Base-by-base conservation (phyloP, 2,329 filamentous ascomycete species). In the Coniosporium tulheliwenetii region DNA sequence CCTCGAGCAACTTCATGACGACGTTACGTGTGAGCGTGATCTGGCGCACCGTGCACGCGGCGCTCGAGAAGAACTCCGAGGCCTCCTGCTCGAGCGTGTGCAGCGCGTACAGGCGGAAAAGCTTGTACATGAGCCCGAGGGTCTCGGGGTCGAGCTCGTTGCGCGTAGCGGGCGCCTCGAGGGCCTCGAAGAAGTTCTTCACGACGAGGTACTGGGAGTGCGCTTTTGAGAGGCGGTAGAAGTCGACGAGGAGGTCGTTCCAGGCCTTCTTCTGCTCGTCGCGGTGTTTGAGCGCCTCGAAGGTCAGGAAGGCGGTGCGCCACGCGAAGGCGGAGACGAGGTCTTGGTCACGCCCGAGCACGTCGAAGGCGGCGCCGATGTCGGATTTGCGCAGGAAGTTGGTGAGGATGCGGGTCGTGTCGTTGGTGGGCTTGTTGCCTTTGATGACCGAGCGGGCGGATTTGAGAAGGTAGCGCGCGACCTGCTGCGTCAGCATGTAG, bases 401-500 rank as follows among this genome's bases (percentile, higher is more conserved):
- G 41, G 69, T 64, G 31, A 86, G 71, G 51, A 85, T 80, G 30
- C 65, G 66, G 3, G 75, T 75, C 3, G 79, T 84, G 59, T 83
- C 79, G 53, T 84, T 83, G 48, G 69, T 67, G 37, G 78, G 63
- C 43, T 73, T 67, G 45, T 78, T 73, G 47, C 75, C 76, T 10
- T 70, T 65, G n/a, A 84, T 62, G 0, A 85, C 81, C 1, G 73
- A 69, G 35, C 81, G 77, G 0, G 80, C 81, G 2, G 80, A 76
- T 68, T 85, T 86, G 47, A 86, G 70, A 37, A 86, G 71, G 52
- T 85, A 85, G 43, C 80, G 73, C 2, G 79, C 78, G 2, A 85
- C 81, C 62, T 86, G 81, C 58, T 86, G 81, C 8, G 79, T 83
- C 44, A 86, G 66, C 81, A 86, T 85, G 64, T 82, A 85, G 65